phyloP scores from a whole-genome alignment of 352 stramenopile species.

The Globisporangium viniferum region DNA sequence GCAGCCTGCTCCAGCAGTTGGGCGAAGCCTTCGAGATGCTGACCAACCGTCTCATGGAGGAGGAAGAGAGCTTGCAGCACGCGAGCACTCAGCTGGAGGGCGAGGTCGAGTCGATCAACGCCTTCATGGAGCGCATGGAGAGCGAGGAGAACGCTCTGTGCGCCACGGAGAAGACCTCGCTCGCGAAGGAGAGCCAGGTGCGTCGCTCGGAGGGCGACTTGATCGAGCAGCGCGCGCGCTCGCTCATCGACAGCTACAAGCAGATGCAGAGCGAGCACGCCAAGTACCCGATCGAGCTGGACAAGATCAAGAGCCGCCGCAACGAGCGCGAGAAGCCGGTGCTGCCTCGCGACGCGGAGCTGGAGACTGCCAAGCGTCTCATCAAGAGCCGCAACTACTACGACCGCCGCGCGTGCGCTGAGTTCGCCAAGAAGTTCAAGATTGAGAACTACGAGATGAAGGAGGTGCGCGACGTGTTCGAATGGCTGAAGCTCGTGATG shows the following conservation, averaged over 20 bases:
- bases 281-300: conserved; percentile 79
- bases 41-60: conserved; percentile 79
- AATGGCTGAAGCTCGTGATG: conserved; percentile 76
- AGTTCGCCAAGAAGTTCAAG: conserved; percentile 84
- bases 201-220: conserved; percentile 75
- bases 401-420: conserved; percentile 73
- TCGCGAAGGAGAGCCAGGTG: conserved; percentile 81
- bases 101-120: conserved; percentile 86
- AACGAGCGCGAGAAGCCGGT: conserved; percentile 71
- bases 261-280: conserved; percentile 83
- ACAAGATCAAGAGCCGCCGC: conserved; percentile 79
- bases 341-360: conserved; percentile 62
- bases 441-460: conserved; percentile 70
- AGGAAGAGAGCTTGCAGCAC: conserved; percentile 84
- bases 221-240: conserved; percentile 81
- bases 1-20: conserved; percentile 79
- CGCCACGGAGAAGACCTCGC: conserved; percentile 82
- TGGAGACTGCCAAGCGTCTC: conserved; percentile 71
- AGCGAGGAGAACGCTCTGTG: conserved; percentile 81
- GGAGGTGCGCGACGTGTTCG: conserved; percentile 82
- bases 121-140: conserved; percentile 89
- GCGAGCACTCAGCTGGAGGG: conserved; percentile 77
- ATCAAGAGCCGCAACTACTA: conserved; percentile 90
- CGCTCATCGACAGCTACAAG: conserved; percentile 86
- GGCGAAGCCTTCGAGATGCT: conserved; percentile 88